Conservation (phyloP, 768 basidiomycete genomes). For the Collybia nuda region DNA sequence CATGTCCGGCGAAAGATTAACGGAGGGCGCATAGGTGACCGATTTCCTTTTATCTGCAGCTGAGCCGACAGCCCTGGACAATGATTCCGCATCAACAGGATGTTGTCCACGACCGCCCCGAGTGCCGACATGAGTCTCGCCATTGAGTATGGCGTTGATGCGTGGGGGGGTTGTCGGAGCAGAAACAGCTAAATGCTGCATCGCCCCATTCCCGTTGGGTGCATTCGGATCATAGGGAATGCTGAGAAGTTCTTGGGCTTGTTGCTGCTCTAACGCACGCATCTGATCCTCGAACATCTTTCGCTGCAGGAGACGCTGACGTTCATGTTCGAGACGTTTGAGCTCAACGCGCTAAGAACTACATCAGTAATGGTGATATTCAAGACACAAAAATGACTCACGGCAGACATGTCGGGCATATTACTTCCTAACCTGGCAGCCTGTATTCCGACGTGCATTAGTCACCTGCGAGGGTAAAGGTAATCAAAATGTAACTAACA, state of each 20-base stretch:
- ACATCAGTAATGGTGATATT: constrained; percentile 8
- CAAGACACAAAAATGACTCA: constrained; percentile 38
- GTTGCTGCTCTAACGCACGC: constrained; percentile 89
- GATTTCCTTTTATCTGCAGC: constrained; percentile 84
- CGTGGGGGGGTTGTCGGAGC: constrained; percentile 88
- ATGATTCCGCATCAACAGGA: constrained; percentile 57
- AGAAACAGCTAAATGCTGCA: constrained; percentile 82
- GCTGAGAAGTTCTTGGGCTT: constrained; percentile 80
- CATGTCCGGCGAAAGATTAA: constrained; percentile 72
- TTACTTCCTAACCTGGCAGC: constrained; percentile 83
- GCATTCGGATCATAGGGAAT: constrained; percentile 64
- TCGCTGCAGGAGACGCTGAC: constrained; percentile 83
- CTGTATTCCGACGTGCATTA: constrained; percentile 35
- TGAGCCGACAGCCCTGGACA: constrained; percentile 67
- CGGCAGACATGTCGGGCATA: constrained; percentile 84
- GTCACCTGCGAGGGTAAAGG: constrained; percentile 13
- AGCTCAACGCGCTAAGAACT: constrained; percentile 79
- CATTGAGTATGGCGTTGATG: constrained; percentile 67
- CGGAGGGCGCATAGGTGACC: constrained; percentile 79
- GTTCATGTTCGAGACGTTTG: constrained; percentile 90
- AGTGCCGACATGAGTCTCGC: constrained; percentile 46
- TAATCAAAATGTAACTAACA: constrained; percentile 45
- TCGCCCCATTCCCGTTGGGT: constrained; percentile 39
- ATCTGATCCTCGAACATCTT: constrained; percentile 96
- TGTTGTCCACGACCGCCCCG: constrained; percentile 46